phyloP scores from a whole-genome alignment of 305 asterid genomes.

The Striga hermonthica region DNA sequence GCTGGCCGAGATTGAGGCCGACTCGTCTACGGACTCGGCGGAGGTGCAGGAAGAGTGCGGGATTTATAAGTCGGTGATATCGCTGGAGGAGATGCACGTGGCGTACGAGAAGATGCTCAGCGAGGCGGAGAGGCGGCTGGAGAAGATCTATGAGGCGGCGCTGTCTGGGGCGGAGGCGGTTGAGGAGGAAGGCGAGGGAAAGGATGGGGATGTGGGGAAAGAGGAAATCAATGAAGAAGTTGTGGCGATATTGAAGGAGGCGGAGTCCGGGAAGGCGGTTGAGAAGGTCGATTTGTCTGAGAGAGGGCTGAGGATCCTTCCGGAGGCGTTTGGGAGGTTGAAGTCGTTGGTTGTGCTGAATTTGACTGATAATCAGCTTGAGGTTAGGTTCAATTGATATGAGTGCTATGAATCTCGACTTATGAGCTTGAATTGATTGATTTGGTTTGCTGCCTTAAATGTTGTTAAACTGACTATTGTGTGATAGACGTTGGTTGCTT shows the following conservation, averaged over 20 bases:
- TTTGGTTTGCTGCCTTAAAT: background rate
- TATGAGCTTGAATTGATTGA: slow-evolving; percentile 10
- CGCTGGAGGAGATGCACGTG: slow-evolving; percentile 81
- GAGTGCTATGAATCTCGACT: background rate
- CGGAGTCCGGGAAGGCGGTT: slow-evolving; percentile 51
- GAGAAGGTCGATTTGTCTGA: slow-evolving; percentile 62
- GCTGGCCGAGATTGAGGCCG: slow-evolving; percentile 53
- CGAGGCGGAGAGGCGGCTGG: slow-evolving; percentile 76
- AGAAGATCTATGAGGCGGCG: slow-evolving; percentile 83
- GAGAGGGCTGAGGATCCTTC: slow-evolving; percentile 54
- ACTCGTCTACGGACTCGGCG: slow-evolving; percentile 37
- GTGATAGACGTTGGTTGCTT: background rate
- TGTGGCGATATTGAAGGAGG: slow-evolving; percentile 57
- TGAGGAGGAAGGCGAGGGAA: slow-evolving; percentile 39
- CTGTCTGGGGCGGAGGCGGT: slow-evolving; percentile 49
- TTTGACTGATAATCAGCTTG: slow-evolving; percentile 68
- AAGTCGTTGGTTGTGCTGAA: slow-evolving; percentile 56
- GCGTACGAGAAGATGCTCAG: slow-evolving; percentile 72
- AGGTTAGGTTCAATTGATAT: slow-evolving; percentile 44
- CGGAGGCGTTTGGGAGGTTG: slow-evolving; percentile 76
- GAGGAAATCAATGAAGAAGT: slow-evolving; percentile 63
- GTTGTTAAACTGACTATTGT: slow-evolving; percentile 10
- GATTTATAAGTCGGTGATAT: slow-evolving; percentile 59
- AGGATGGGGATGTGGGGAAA: slow-evolving; percentile 32
- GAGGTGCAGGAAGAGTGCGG: slow-evolving; percentile 47